phyloP scores from a whole-genome alignment of 2,329 filamentous ascomycete genomes.

The Aspergillus texensis region DNA sequence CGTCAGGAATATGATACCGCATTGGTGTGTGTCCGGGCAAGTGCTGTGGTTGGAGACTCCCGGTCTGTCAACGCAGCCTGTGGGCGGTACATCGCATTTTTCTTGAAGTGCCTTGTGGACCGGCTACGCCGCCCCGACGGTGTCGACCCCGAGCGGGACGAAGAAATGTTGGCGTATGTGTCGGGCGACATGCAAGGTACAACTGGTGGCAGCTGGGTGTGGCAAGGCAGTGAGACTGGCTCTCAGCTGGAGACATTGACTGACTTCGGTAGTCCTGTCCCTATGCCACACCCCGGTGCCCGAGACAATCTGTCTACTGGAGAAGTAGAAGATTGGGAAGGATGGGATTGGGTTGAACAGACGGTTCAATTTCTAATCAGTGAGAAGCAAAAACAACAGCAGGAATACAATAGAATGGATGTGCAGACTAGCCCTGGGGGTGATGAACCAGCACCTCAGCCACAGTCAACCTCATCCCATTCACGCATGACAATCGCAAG shows the following conservation, averaged over 20 bases:
- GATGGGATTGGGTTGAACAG: slow-evolving; percentile 75
- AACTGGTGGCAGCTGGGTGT: slow-evolving; percentile 80
- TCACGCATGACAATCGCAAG: slow-evolving; percentile 52
- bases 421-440: slow-evolving; percentile 33
- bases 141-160: slow-evolving; percentile 63
- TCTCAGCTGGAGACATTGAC: slow-evolving; percentile 37
- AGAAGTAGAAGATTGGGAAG: slow-evolving; percentile 71
- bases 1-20: slow-evolving; percentile 74
- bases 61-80: slow-evolving; percentile 76
- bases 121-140: slow-evolving; percentile 51
- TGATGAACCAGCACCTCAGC: slow-evolving; percentile 29
- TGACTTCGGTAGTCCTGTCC: slow-evolving; percentile 18
- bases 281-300: slow-evolving; percentile 16
- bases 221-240: slow-evolving; percentile 64
- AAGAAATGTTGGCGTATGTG: slow-evolving; percentile 84
- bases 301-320: slow-evolving; percentile 47
- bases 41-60: slow-evolving; percentile 69
- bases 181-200: slow-evolving; percentile 83
- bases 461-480: slow-evolving; percentile 35
- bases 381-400: slow-evolving; percentile 44
- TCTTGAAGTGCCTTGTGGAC: slow-evolving; percentile 68
- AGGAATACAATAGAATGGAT: slow-evolving; percentile 30
- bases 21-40: slow-evolving; percentile 70
- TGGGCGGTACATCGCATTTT: slow-evolving; percentile 80
- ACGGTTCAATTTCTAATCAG: slow-evolving; percentile 60